Evolutionary conservation across 345 rosid genomes (phyloP).

Genomic region (Mercurialis annua): DNA sequence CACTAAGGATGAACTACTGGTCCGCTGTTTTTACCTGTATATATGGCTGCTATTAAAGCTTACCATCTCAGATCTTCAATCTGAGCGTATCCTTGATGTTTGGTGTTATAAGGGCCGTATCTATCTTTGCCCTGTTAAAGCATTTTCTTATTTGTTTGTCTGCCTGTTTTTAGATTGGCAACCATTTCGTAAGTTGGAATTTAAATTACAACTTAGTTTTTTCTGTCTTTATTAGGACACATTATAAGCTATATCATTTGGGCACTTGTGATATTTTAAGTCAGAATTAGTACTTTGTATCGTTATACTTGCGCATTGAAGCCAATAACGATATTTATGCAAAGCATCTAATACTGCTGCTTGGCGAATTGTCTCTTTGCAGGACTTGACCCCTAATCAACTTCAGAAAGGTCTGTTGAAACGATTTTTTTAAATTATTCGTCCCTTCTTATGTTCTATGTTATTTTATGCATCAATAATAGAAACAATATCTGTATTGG

Average conservation of each 20-base stretch:
- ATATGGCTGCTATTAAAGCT: background rate
- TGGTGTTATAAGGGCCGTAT: background rate
- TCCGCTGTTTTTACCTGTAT: background rate
- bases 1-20: background rate
- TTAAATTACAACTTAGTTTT: background rate
- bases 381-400: constrained; percentile 89
- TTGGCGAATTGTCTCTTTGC: constrained; percentile 11
- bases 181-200: background rate
- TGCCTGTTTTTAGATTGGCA: background rate
- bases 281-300: background rate
- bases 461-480: constrained; percentile 7
- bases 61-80: background rate
- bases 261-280: background rate
- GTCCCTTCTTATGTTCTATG: background rate
- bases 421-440: background rate
- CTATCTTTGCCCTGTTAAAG: background rate
- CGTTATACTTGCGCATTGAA: background rate
- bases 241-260: background rate
- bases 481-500: constrained; percentile 1
- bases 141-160: background rate
- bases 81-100: background rate
- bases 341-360: constrained; percentile 10
- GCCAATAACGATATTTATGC: background rate
- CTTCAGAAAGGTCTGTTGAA: constrained; percentile 79
- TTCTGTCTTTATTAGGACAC: background rate